phyloP scores from a whole-genome alignment of 768 basidiomycete genomes.

The Russula griseocarnosa region DNA sequence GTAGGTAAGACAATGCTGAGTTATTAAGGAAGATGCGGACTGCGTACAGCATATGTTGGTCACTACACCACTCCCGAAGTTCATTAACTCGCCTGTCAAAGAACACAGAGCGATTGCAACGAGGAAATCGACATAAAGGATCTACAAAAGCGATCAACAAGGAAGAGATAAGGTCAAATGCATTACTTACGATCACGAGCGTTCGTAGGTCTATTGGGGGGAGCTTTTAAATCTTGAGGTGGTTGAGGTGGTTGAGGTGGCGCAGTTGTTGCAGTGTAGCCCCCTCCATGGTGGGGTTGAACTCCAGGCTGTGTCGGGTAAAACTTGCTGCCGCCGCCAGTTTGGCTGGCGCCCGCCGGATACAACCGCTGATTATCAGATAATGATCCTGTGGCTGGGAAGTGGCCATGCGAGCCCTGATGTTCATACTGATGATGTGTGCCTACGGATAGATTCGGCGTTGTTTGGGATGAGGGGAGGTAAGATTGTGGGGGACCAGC shows the following conservation, averaged over 20 bases:
- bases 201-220: not conserved
- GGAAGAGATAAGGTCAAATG: not conserved
- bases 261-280: not conserved
- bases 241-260: too few relatives aligned
- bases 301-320: not conserved
- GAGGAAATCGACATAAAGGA: not conserved
- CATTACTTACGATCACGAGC: not conserved
- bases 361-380: not conserved
- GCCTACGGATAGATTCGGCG: not conserved
- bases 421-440: not conserved
- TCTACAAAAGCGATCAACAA: not conserved
- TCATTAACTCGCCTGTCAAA: slow-evolving; percentile 1
- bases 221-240: too few relatives aligned
- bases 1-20: not conserved
- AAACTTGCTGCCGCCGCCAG: not conserved
- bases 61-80: slow-evolving; percentile 16
- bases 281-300: not conserved
- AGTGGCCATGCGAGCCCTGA: not conserved
- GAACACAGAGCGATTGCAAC: not conserved
- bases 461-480: not conserved
- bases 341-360: too few relatives aligned
- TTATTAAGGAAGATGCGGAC: not conserved
- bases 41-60: slow-evolving; percentile 5
- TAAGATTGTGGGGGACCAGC: not conserved
- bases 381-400: not conserved